phyloP scores from a whole-genome alignment of 495 filamentous ascomycete species.

The Halenospora varia region DNA sequence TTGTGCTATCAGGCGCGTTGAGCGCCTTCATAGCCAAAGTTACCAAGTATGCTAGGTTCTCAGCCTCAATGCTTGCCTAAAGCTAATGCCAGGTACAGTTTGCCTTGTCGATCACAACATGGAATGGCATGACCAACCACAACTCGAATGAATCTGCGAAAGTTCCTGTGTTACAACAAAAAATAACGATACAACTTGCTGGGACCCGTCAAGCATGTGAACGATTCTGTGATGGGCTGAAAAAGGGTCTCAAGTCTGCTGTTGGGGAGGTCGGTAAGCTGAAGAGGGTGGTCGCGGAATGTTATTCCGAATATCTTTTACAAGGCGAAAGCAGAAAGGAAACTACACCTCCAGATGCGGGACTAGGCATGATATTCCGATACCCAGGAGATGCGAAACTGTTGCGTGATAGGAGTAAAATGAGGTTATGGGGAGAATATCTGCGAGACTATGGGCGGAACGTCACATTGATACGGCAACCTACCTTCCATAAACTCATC shows the following conservation, averaged over 20 bases:
- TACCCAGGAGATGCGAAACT: slow-evolving; percentile 97
- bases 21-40: slow-evolving; percentile 84
- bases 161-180: slow-evolving; percentile 59
- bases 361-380: slow-evolving; percentile 81
- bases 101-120: slow-evolving; percentile 89
- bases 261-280: slow-evolving; percentile 84
- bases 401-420: slow-evolving; percentile 91
- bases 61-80: neutral
- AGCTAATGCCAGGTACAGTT: slow-evolving; percentile 48
- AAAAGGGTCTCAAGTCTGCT: slow-evolving; percentile 77
- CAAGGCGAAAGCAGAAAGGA: slow-evolving; percentile 51
- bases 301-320: slow-evolving; percentile 92
- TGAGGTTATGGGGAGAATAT: slow-evolving; percentile 96
- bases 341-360: slow-evolving; percentile 73
- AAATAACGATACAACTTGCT: slow-evolving; percentile 83
- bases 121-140: slow-evolving; percentile 70
- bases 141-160: slow-evolving; percentile 37
- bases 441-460: slow-evolving; percentile 94
- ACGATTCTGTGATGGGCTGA: slow-evolving; percentile 91
- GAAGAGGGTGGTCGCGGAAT: slow-evolving; percentile 69
- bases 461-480: slow-evolving; percentile 84
- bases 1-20: slow-evolving; percentile 84
- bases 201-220: slow-evolving; percentile 87
- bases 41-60: slow-evolving; percentile 50
- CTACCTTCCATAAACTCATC: slow-evolving; percentile 96